Conservation (phyloP, 306 rosid species). For the Trichosanthes cucumerina region DNA sequence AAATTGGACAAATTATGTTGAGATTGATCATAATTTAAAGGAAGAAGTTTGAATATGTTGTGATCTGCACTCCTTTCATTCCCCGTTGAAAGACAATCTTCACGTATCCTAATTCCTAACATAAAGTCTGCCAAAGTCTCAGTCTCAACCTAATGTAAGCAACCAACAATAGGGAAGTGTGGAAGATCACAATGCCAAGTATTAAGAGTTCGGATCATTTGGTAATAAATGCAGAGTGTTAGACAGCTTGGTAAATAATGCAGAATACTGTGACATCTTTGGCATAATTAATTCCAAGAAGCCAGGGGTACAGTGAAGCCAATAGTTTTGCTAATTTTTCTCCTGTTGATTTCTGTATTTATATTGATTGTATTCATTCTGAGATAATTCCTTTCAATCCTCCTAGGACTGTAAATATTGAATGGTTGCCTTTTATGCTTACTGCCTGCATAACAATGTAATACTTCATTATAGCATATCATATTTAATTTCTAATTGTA, state of each 20-base stretch:
- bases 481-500: too few relatives aligned
- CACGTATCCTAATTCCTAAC: not conserved
- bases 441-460: not conserved
- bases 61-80: not conserved
- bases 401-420: not conserved
- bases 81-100: not conserved
- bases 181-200: not conserved
- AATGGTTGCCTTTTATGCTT: not conserved
- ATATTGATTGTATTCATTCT: not conserved
- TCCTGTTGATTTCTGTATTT: not conserved
- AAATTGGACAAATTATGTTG: not conserved
- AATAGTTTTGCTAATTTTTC: not conserved
- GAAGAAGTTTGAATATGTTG: not conserved
- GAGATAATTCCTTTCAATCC: not conserved
- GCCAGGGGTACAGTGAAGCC: not conserved
- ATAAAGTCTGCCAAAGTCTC: not conserved
- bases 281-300: not conserved
- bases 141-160: not conserved
- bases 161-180: not conserved
- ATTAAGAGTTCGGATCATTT: not conserved
- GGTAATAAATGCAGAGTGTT: not conserved
- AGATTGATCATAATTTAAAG: not conserved
- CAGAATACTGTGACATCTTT: not conserved
- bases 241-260: not conserved
- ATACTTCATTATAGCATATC: too few relatives aligned